A percentile compares a stretch with the other conserved stretches of the same genome.
Evolutionary conservation across 2,329 filamentous ascomycete species (phyloP).

Genomic region (Parafenestella ontariensis): DNA sequence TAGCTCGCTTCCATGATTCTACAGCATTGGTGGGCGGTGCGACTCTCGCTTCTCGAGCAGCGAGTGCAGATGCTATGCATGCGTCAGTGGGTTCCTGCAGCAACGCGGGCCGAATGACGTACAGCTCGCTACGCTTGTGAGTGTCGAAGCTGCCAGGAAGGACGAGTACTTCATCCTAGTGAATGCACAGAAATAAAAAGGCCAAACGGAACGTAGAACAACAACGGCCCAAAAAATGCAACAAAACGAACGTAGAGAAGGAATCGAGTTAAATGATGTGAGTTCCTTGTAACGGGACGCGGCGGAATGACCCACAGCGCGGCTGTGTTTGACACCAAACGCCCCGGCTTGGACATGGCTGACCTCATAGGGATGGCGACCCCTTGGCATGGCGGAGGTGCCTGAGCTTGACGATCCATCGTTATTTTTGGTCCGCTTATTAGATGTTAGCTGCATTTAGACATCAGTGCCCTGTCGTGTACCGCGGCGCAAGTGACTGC

Average conservation of each 20-base stretch:
- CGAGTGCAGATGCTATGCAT: slow-evolving; percentile 36
- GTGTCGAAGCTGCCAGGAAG: slow-evolving; percentile 36
- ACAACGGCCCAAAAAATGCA: background rate
- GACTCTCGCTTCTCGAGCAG: slow-evolving; percentile 27
- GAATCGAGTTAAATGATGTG: slow-evolving; percentile 18
- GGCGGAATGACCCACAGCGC: slow-evolving; percentile 14
- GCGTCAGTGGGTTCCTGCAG: slow-evolving; percentile 21
- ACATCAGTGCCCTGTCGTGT: slow-evolving; percentile 2
- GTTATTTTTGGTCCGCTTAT: slow-evolving; percentile 11
- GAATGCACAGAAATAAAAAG: background rate
- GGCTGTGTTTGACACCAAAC: slow-evolving; percentile 17
- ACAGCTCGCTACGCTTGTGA: slow-evolving; percentile 41
- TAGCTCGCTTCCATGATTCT: slow-evolving; percentile 49
- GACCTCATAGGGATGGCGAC: slow-evolving; percentile 23
- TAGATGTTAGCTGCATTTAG: slow-evolving; percentile 5
- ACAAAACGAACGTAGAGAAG: slow-evolving; percentile 12
- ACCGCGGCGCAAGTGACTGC: slow-evolving; percentile 1
- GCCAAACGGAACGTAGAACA: slow-evolving; percentile 1
- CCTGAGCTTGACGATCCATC: slow-evolving; percentile 16
- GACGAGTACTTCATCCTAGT: slow-evolving; percentile 37
- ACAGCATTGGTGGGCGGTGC: slow-evolving; percentile 22
- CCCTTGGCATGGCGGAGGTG: slow-evolving; percentile 20
- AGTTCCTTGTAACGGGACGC: slow-evolving; percentile 12
- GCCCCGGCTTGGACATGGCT: slow-evolving; percentile 12
- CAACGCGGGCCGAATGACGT: slow-evolving; percentile 14